phyloP scores from a whole-genome alignment of 192 early-diverging fungal genomes.

The Backusella tarrabulga region DNA sequence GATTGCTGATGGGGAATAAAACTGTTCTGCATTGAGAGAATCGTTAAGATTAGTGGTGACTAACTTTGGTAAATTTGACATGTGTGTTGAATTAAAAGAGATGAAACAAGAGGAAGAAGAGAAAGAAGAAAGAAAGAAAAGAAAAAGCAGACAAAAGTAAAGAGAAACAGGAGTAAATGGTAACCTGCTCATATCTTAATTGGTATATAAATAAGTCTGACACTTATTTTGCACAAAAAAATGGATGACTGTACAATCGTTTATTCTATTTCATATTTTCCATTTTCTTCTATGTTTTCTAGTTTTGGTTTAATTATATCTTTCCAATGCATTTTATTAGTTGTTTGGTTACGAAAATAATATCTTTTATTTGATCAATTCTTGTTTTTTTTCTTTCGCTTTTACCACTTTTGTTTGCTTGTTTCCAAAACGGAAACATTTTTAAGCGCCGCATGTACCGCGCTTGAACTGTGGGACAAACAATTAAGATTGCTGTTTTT shows the following conservation, averaged over 20 bases:
- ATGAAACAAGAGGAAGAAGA: background rate
- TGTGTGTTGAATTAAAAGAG: background rate
- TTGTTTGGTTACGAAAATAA: background rate
- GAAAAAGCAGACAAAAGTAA: background rate
- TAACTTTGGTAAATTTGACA: slow-evolving; percentile 11
- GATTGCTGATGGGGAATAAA: background rate
- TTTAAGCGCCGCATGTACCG: background rate
- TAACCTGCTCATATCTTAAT: slow-evolving; percentile 4
- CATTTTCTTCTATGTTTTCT: background rate
- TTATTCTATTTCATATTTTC: background rate
- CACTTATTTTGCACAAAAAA: background rate
- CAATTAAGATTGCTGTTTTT: slow-evolving; percentile 2
- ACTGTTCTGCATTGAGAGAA: background rate
- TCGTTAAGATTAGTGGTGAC: slow-evolving; percentile 7
- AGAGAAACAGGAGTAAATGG: background rate
- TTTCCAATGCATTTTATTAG: background rate
- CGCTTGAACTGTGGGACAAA: background rate
- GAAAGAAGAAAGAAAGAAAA: background rate
- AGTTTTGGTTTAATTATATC: background rate
- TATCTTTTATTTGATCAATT: background rate
- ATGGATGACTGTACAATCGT: background rate
- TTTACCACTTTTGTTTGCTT: background rate
- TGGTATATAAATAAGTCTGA: background rate
- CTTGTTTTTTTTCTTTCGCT: no score
- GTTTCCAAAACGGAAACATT: background rate